Base-by-base conservation (phyloP, 75 land plant genomes). In the Pinus taeda region DNA sequence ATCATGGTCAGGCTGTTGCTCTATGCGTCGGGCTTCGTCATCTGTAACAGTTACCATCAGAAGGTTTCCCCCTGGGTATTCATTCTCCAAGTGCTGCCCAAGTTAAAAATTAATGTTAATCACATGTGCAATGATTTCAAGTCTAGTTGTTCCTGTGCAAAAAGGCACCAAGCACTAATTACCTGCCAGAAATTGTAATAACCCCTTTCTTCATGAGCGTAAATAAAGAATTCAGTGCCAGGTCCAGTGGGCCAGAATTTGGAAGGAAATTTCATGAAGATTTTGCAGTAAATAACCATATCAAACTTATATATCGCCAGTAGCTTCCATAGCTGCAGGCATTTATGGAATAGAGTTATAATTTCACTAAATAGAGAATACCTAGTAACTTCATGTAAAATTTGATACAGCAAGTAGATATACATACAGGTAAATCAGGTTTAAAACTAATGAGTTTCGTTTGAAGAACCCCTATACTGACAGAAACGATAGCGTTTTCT, bases 101-200 rank as follows among this genome's bases (percentile, higher is more conserved):
- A 18, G 61, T 26, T 26, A 11, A 17, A 17, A 18, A 60, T 18
- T 3, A 8, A 60, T 6, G 6, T 45, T 7, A 7, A 18, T 18
- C 18, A 60, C 62, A 60, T 60, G 62, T 18, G 4, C 18, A 60
- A 18, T 18, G 62, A 18, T n/a, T 60, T 60, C 21, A 18, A 4
- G 53, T 45, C 21, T 60, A n/a, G 4, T 6, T 60, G 18, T 4
- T 60, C 18, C 18, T n/a, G 6, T 18, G 4, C 6, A 42, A 42
- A 42, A 42, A 4, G 45, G 45, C 7, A 42, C 0, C 6, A 42
- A 8, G 24, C 17, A 30, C 2, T 14, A 11, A 70, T 57, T 64
- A 94, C 97, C 97, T 95, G 91, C 97, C 97, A 94, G 14, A 86
- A 76, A 3, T 90, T 83, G 79, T 88, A 94, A 73, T 92, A 92